Evolutionary conservation across 2,329 filamentous ascomycete species (phyloP).

Genomic region (Gnomoniopsis smithogilvyi): DNA sequence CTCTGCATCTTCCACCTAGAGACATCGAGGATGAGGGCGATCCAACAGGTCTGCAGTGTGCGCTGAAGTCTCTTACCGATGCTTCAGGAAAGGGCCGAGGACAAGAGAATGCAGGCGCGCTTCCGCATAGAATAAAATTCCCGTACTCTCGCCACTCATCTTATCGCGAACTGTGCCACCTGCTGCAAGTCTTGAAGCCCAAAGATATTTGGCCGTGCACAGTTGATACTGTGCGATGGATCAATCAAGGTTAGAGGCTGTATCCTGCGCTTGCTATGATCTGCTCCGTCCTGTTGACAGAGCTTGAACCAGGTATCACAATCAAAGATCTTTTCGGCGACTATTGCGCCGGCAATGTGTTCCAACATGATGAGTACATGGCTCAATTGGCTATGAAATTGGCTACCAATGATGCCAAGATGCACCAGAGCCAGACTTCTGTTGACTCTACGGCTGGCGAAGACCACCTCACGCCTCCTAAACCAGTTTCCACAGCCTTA

Average conservation of each 20-base stretch:
- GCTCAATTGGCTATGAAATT: constrained; percentile 26
- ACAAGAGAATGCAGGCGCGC: constrained; percentile 13
- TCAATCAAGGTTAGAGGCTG: constrained; percentile 36
- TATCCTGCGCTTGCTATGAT: background rate
- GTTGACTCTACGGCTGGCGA: constrained; percentile 3
- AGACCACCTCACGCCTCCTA: no score
- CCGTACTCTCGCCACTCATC: constrained; percentile 91
- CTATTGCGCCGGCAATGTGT: constrained; percentile 58
- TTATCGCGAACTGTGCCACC: constrained; percentile 70
- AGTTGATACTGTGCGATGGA: constrained; percentile 62
- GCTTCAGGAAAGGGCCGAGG: background rate
- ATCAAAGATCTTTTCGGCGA: constrained; percentile 70
- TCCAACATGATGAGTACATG: constrained; percentile 66
- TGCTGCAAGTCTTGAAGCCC: constrained; percentile 67
- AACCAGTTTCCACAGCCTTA: no score
- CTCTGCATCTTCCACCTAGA: constrained; percentile 19
- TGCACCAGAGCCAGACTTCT: constrained; percentile 7
- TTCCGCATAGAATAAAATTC: constrained; percentile 55
- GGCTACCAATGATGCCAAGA: background rate
- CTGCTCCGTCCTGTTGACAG: background rate
- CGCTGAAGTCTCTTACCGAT: constrained; percentile 9
- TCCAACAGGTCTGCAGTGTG: background rate
- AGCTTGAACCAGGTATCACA: constrained; percentile 41
- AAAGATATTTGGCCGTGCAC: constrained; percentile 83
- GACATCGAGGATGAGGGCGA: constrained; percentile 18